Conservation (phyloP, 345 rosid genomes). For the Cardamine chenopodiifolia region DNA sequence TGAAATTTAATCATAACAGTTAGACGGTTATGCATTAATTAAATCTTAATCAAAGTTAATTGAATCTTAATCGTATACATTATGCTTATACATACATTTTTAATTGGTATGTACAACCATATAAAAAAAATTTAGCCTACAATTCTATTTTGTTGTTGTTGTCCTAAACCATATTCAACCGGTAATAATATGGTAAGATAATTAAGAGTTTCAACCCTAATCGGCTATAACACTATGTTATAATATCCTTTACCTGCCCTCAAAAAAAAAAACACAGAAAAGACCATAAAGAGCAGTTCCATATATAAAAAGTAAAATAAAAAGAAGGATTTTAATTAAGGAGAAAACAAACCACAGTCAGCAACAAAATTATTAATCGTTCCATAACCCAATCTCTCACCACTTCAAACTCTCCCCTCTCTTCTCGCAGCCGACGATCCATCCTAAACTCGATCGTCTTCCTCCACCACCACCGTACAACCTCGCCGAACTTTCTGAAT, state of each 20-base stretch:
- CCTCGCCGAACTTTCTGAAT: neutral
- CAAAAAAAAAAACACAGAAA: neutral
- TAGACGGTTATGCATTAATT: too few species aligned
- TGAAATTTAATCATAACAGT: too few species aligned
- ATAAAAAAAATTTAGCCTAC: too few species aligned
- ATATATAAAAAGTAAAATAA: neutral
- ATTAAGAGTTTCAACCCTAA: neutral
- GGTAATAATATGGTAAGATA: too few species aligned
- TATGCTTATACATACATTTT: too few species aligned
- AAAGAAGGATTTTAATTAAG: neutral
- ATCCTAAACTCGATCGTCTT: slow-evolving; percentile 50
- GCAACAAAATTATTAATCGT: slow-evolving; percentile 5
- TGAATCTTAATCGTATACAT: too few species aligned
- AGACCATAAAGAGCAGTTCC: neutral
- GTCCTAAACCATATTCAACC: too few species aligned
- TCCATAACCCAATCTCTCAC: slow-evolving; percentile 19
- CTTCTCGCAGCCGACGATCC: slow-evolving; percentile 59
- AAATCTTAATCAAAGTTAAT: too few species aligned
- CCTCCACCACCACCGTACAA: slow-evolving; percentile 39
- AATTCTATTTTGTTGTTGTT: too few species aligned
- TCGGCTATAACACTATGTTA: neutral
- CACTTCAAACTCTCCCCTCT: slow-evolving; percentile 6
- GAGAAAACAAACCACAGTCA: neutral
- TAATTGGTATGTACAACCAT: too few species aligned
- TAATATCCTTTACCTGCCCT: neutral